Percentiles rank a stretch among this genome's conserved stretches.
Evolutionary conservation across 768 basidiomycete species (phyloP).

Genomic region (Xerocomellus chrysenteron): DNA sequence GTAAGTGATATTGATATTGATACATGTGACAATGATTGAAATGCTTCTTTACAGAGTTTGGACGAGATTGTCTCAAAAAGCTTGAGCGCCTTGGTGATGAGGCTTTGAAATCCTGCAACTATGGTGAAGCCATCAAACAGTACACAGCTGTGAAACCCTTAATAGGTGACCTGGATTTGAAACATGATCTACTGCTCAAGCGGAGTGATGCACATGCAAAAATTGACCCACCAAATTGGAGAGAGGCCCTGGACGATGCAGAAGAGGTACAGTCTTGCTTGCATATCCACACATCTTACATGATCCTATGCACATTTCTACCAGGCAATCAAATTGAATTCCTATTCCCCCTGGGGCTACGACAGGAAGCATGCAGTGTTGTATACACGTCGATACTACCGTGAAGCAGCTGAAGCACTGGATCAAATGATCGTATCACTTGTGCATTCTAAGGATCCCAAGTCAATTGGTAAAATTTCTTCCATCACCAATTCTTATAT

Average conservation of each 20-base stretch:
- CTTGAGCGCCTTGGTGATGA: constrained; percentile 10
- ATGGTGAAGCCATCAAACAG: constrained; percentile 10
- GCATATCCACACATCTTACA: background rate
- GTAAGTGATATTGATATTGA: background rate
- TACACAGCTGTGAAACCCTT: constrained; percentile 15
- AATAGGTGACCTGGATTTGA: background rate
- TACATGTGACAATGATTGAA: too few species aligned
- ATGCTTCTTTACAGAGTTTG: background rate
- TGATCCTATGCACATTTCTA: background rate
- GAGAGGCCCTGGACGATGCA: constrained; percentile 11
- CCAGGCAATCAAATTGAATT: constrained; percentile 15
- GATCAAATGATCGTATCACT: constrained; percentile 4
- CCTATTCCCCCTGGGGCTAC: constrained; percentile 16
- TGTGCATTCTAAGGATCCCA: background rate
- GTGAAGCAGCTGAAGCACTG: constrained; percentile 16
- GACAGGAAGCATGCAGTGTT: constrained; percentile 13
- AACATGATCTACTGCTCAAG: constrained; percentile 8
- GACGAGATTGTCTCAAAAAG: constrained; percentile 3
- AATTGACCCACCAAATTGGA: background rate
- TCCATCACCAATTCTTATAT: background rate
- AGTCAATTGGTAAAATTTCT: constrained; percentile 2
- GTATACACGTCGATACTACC: background rate
- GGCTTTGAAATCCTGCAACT: constrained; percentile 1
- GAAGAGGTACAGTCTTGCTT: constrained; percentile 6
- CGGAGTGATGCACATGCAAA: constrained; percentile 10